Evolutionary conservation across 371 early-diverging fungal genomes (phyloP).

Genomic region (Mucor circinelloides): DNA sequence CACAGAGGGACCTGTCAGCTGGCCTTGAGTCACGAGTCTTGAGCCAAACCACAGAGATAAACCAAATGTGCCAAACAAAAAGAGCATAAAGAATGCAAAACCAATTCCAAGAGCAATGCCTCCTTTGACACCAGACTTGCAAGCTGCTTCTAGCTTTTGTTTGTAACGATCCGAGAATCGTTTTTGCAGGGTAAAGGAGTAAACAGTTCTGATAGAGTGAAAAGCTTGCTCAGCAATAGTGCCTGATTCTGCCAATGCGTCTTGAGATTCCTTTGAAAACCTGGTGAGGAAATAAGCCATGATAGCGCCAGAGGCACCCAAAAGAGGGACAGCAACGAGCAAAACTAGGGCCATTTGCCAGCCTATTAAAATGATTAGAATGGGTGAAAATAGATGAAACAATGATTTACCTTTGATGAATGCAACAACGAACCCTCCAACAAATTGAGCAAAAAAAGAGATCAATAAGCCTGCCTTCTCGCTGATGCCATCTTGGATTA

Average conservation of each 20-base stretch:
- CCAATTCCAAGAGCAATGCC: conserved; percentile 55
- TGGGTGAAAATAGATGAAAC: background rate
- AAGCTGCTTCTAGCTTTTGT: conserved; percentile 53
- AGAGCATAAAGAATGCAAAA: conserved; percentile 63
- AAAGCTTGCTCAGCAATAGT: conserved; percentile 67
- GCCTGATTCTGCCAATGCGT: conserved; percentile 44
- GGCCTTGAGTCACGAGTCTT: conserved; percentile 49
- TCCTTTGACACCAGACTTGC: conserved; percentile 55
- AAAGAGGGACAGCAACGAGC: conserved; percentile 64
- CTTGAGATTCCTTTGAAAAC: conserved; percentile 35
- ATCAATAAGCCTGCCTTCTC: conserved; percentile 83
- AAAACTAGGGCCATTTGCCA: conserved; percentile 52
- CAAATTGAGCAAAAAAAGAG: conserved; percentile 48
- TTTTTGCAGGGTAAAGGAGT: conserved; percentile 78
- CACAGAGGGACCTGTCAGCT: conserved; percentile 52
- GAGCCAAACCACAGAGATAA: conserved; percentile 83
- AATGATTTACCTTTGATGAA: conserved; percentile 62
- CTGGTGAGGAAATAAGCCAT: conserved; percentile 73
- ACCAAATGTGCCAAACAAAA: conserved; percentile 65
- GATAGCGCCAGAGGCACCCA: conserved; percentile 46
- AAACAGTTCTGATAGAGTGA: conserved; percentile 83
- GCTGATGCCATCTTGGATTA: conserved; percentile 82
- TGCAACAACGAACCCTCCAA: conserved; percentile 31
- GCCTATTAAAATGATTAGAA: background rate
- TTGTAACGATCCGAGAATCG: conserved; percentile 69